Percentiles rank a stretch among this genome's conserved stretches.
These are phyloP conservation scores for Serendipita indica DNA, from an alignment of 768 basidiomycete species.

Conservation along the genomic window DNA sequence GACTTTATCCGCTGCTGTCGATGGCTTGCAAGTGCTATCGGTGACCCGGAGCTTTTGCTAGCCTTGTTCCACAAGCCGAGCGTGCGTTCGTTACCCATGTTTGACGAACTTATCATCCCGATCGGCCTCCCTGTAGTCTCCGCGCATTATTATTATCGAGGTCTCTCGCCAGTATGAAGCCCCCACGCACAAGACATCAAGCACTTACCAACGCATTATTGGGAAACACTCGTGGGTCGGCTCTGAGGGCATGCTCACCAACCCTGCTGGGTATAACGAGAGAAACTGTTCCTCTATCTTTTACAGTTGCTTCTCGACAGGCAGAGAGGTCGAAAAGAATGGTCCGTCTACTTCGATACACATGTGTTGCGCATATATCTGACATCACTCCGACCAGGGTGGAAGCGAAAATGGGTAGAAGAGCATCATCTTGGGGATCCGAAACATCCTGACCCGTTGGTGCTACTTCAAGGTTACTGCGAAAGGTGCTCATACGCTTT, in stretches of 20 bases:
- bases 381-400: not conserved
- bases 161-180: not conserved
- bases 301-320: not conserved
- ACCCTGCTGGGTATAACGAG: not conserved
- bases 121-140: not conserved
- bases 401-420: constrained; percentile 4
- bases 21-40: not conserved
- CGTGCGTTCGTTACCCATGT: not conserved
- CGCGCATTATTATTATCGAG: constrained; percentile 4
- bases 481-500: not conserved
- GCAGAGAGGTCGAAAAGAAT: constrained; percentile 6
- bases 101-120: not conserved
- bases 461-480: not conserved
- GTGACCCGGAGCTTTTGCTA: not conserved
- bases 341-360: not conserved
- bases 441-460: not conserved
- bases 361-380: not conserved
- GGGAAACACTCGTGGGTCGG: constrained; percentile 2
- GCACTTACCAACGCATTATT: not conserved
- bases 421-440: not conserved
- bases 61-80: not conserved
- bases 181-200: not conserved
- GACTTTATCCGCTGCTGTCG: not conserved
- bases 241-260: not conserved
- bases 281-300: constrained; percentile 3